Evolutionary conservation across 2,329 filamentous ascomycete genomes (phyloP).

Genomic region (Aaosphaeria arxii): DNA sequence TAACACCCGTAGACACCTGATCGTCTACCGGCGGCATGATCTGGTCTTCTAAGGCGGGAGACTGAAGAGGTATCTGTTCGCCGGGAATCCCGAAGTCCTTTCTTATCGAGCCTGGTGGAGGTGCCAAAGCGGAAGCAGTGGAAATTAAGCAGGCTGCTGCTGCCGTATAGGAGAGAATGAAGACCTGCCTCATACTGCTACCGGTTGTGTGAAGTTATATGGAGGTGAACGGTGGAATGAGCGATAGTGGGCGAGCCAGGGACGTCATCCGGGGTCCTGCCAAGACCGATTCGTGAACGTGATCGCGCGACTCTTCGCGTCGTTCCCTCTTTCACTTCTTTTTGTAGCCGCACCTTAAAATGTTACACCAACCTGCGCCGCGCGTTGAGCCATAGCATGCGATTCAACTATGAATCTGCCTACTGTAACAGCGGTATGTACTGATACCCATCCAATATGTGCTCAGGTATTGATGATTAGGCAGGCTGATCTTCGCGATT

Average conservation of each 20-base stretch:
- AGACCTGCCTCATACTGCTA: constrained; percentile 21
- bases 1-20: constrained; percentile 46
- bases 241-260: background rate
- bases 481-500: constrained; percentile 43
- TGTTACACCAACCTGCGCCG: too few species aligned
- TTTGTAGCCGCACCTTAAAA: background rate
- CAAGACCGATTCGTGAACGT: background rate
- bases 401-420: constrained; percentile 17
- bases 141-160: constrained; percentile 28
- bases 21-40: constrained; percentile 29
- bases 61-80: constrained; percentile 23
- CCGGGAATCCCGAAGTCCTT: constrained; percentile 23
- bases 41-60: background rate
- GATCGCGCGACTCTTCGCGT: background rate
- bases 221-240: constrained; percentile 1
- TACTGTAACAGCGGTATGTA: constrained; percentile 29
- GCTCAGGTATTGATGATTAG: too few species aligned
- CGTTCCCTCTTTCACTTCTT: background rate
- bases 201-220: constrained; percentile 5
- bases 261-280: background rate
- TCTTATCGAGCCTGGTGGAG: constrained; percentile 27
- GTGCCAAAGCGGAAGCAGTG: constrained; percentile 28
- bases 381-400: too few species aligned
- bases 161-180: constrained; percentile 20
- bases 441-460: background rate